A percentile compares a stretch with the other conserved stretches of the same genome.
Conservation (phyloP, 2,329 filamentous ascomycete genomes). For the Calonectria naviculata region DNA sequence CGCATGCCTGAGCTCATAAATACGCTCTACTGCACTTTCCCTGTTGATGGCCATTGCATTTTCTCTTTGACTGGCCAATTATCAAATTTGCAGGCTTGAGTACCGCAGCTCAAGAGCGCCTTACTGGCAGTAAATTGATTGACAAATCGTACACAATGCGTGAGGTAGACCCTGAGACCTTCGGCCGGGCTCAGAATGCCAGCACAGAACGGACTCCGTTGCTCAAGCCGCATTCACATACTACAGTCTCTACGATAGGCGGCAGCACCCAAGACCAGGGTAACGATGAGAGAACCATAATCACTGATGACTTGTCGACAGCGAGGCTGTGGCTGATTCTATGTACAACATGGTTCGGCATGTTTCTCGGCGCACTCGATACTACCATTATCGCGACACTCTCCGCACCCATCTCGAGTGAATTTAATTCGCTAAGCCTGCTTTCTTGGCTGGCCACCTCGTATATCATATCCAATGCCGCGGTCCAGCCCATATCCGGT, state of each 20-base stretch:
- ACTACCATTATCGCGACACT: background rate
- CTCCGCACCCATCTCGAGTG: background rate
- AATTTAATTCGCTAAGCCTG: background rate
- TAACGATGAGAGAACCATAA: background rate
- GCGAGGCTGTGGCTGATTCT: background rate
- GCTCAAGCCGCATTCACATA: background rate
- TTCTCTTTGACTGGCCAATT: no score
- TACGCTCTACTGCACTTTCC: no score
- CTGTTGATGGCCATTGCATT: no score
- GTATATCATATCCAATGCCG: background rate
- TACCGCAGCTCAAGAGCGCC: no score
- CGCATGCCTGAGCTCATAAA: no score
- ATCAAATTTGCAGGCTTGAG: no score
- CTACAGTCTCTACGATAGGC: background rate
- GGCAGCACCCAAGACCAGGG: background rate
- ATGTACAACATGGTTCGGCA: background rate
- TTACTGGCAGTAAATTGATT: no score
- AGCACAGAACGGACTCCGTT: background rate
- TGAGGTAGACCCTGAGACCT: background rate
- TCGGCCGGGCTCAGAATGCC: background rate
- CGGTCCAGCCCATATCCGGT: slow-evolving; percentile 68
- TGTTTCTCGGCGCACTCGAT: background rate
- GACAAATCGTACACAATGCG: background rate
- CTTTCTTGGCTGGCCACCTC: slow-evolving; percentile 41
- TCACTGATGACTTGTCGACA: background rate